Percentiles rank a stretch among this genome's conserved stretches.
These are phyloP conservation scores for Alternaria infectoria DNA, from an alignment of 2,329 filamentous ascomycete species.

Conservation along the genomic window DNA sequence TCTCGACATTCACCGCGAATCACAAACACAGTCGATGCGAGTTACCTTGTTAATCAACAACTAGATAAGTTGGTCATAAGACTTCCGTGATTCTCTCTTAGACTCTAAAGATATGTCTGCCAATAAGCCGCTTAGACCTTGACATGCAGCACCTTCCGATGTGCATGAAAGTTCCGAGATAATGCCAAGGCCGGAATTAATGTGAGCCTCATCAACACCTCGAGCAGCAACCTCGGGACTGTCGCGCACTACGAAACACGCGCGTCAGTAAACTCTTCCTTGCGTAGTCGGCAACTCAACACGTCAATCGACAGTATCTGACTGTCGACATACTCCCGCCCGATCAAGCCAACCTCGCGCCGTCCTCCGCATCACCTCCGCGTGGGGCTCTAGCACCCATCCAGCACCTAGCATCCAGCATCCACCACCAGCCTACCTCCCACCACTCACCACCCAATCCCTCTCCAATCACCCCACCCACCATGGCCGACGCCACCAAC, in stretches of 20 bases:
- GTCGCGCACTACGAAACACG: constrained; percentile 1
- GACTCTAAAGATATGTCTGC: background rate
- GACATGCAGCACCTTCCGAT: background rate
- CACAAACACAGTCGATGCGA: background rate
- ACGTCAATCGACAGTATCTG: background rate
- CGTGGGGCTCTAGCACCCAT: constrained; percentile 12
- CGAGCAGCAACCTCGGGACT: constrained; percentile 18
- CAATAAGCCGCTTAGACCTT: background rate
- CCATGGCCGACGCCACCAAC: constrained; percentile 42
- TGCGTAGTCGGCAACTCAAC: background rate
- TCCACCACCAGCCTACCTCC: background rate
- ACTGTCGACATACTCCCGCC: background rate
- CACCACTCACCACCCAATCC: background rate
- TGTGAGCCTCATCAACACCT: constrained; percentile 26
- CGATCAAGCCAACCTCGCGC: background rate
- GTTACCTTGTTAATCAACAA: background rate
- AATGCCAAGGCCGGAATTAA: constrained; percentile 18
- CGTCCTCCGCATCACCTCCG: constrained; percentile 17
- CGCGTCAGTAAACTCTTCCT: background rate
- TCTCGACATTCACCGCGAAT: background rate
- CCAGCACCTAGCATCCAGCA: background rate
- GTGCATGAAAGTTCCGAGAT: constrained; percentile 13
- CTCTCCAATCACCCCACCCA: background rate
- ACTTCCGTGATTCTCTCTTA: background rate
- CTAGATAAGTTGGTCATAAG: background rate